These are phyloP conservation scores for Diaporthe sp. DNA, from an alignment of 2,329 filamentous ascomycete species.

Conservation along the genomic window DNA sequence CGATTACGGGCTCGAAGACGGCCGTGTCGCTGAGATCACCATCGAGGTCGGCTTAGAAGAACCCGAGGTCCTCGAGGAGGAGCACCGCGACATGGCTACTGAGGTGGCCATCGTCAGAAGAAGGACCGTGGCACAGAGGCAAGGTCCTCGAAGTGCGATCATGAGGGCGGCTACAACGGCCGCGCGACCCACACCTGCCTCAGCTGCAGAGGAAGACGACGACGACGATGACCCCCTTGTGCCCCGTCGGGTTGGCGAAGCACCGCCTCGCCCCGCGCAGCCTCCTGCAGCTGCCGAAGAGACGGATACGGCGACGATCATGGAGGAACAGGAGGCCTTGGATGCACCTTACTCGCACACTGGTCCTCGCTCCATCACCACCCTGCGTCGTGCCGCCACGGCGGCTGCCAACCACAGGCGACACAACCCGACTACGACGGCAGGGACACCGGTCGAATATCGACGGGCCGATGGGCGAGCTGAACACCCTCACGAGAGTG, in stretches of 20 bases:
- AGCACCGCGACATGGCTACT: conserved; percentile 77
- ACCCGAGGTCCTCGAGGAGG: conserved; percentile 78
- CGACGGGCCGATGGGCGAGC: conserved; percentile 75
- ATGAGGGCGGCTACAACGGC: conserved; percentile 61
- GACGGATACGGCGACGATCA: conserved; percentile 57
- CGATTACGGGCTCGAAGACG: conserved; percentile 68
- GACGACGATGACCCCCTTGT: conserved; percentile 63
- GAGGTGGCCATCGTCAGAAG: conserved; percentile 84
- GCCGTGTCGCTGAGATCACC: conserved; percentile 66
- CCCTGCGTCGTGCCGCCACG: conserved; percentile 77
- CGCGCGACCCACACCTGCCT: conserved; percentile 44
- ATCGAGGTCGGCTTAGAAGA: conserved; percentile 80
- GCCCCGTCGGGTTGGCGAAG: conserved; percentile 58
- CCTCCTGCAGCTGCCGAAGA: conserved; percentile 46
- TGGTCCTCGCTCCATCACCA: conserved; percentile 75
- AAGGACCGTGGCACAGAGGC: conserved; percentile 75
- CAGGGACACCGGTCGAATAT: conserved; percentile 66
- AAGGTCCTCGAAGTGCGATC: conserved; percentile 58
- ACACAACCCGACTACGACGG: conserved; percentile 67
- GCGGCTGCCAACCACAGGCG: conserved; percentile 80
- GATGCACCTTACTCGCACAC: conserved; percentile 80
- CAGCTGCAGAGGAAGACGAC: conserved; percentile 41
- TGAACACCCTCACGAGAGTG: conserved; percentile 85
- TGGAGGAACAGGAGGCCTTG: conserved; percentile 69
- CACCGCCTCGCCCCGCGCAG: conserved; percentile 39